These are phyloP conservation scores for Bruguiera gymnorhiza DNA, from an alignment of 345 rosid species.

Conservation along the genomic window DNA sequence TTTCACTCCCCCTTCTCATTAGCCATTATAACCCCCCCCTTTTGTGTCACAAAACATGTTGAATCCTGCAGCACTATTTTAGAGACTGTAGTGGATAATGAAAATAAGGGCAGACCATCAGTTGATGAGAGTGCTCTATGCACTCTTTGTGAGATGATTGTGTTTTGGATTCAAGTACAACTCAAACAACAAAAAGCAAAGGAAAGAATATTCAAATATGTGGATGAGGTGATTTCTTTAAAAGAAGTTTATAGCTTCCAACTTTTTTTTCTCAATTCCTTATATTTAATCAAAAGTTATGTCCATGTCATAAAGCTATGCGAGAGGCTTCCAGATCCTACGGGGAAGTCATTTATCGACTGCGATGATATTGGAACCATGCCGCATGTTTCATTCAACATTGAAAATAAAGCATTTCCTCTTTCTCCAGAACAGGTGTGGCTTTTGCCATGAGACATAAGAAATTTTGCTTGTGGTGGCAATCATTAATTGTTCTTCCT, in stretches of 20 bases:
- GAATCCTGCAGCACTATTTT: constrained; percentile 26
- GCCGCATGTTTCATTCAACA: constrained; percentile 50
- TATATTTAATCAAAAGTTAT: too few species aligned
- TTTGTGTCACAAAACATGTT: neutral
- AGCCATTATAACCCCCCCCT: neutral
- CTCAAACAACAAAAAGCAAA: constrained; percentile 46
- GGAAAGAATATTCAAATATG: constrained; percentile 38
- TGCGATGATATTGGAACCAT: constrained; percentile 34
- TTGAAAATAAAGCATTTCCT: constrained; percentile 41
- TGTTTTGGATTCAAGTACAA: constrained; percentile 50
- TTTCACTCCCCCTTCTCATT: neutral
- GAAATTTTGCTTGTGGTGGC: neutral
- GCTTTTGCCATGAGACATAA: neutral
- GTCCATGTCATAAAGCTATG: constrained; percentile 34
- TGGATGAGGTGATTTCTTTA: constrained; percentile 36
- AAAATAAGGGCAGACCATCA: constrained; percentile 4
- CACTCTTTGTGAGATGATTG: constrained; percentile 48
- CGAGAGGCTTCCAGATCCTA: constrained; percentile 46
- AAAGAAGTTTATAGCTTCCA: neutral
- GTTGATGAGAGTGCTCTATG: constrained; percentile 30
- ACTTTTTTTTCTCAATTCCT: neutral
- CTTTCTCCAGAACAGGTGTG: constrained; percentile 49
- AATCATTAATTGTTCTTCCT: too few species aligned
- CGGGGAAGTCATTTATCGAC: constrained; percentile 41
- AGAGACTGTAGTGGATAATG: constrained; percentile 28